Percentiles rank a stretch among this genome's conserved stretches.
These are phyloP conservation scores for Diplodia sapinea DNA, from an alignment of 2,329 filamentous ascomycete species.

Conservation along the genomic window DNA sequence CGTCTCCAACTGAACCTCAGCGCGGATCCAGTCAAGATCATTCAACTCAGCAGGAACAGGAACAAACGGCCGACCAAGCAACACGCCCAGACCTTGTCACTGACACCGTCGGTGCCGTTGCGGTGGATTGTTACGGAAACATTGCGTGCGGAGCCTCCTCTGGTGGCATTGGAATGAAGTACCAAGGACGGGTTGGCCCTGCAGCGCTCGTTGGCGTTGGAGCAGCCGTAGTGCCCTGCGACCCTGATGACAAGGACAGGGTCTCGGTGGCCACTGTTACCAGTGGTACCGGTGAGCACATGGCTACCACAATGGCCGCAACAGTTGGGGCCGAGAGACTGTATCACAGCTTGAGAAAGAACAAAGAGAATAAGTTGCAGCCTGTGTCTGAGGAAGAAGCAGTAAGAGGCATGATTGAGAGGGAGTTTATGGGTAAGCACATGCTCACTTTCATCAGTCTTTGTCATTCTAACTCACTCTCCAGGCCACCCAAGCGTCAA, in stretches of 20 bases:
- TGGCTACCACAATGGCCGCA: slow-evolving; percentile 93
- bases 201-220: slow-evolving; percentile 92
- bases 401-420: slow-evolving; percentile 75
- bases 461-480: slow-evolving; percentile 17
- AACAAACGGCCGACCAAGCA: not conserved
- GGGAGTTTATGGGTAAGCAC: slow-evolving; percentile 82
- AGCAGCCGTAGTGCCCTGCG: slow-evolving; percentile 82
- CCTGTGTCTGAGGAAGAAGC: slow-evolving; percentile 77
- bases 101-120: slow-evolving; percentile 95
- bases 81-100: slow-evolving; percentile 71
- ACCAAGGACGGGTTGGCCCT: slow-evolving; percentile 86
- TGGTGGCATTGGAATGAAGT: slow-evolving; percentile 98
- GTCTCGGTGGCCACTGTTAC: slow-evolving; percentile 82
- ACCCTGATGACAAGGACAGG: slow-evolving; percentile 70
- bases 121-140: slow-evolving; percentile 80
- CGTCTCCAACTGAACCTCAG: not conserved
- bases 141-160: slow-evolving; percentile 97
- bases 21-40: not conserved
- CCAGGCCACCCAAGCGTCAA: slow-evolving; percentile 78
- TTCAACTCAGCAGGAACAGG: not conserved
- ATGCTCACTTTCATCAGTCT: not conserved
- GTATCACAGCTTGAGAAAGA: slow-evolving; percentile 71
- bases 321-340: slow-evolving; percentile 84
- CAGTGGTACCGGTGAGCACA: slow-evolving; percentile 96
- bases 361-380: slow-evolving; percentile 62